Conservation (phyloP, 176 grass and related monocot species). For the Aegilops bicornis region DNA sequence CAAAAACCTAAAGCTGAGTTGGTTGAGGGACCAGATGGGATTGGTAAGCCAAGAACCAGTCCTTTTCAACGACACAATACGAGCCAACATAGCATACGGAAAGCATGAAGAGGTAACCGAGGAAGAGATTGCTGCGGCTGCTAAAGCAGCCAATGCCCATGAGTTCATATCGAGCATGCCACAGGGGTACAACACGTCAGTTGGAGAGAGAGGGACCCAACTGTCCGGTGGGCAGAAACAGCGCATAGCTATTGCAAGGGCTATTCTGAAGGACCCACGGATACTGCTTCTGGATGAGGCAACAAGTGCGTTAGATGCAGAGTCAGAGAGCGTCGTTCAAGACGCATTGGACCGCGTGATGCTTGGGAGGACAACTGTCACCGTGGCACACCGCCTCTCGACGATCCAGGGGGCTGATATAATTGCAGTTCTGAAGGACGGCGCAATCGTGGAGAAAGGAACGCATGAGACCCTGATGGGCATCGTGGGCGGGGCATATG, state of each 20-base stretch:
- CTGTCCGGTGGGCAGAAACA: slow-evolving; percentile 65
- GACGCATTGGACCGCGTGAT: slow-evolving; percentile 46
- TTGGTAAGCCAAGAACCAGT: slow-evolving; percentile 58
- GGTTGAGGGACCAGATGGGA: slow-evolving; percentile 52
- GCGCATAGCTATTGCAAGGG: slow-evolving; percentile 57
- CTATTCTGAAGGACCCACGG: slow-evolving; percentile 56
- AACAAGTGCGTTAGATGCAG: slow-evolving; percentile 58
- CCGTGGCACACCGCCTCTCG: slow-evolving; percentile 45
- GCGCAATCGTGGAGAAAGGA: slow-evolving; percentile 40
- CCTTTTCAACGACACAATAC: slow-evolving; percentile 50
- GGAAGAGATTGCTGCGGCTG: slow-evolving; percentile 37
- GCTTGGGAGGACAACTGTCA: slow-evolving; percentile 35
- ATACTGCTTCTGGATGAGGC: slow-evolving; percentile 68
- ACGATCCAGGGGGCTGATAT: slow-evolving; percentile 40
- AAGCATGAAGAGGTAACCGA: slow-evolving; percentile 42
- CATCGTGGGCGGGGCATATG: slow-evolving; percentile 34
- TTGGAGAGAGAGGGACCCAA: slow-evolving; percentile 52
- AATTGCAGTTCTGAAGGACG: slow-evolving; percentile 46
- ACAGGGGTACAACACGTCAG: slow-evolving; percentile 32
- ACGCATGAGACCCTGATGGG: slow-evolving; percentile 28
- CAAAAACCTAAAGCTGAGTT: slow-evolving; percentile 35
- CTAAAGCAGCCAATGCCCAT: slow-evolving; percentile 45
- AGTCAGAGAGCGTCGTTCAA: slow-evolving; percentile 54
- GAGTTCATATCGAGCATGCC: slow-evolving; percentile 61
- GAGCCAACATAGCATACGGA: slow-evolving; percentile 51